Conservation (phyloP, 2,329 filamentous ascomycete species). For the Colletotrichum trifolii region DNA sequence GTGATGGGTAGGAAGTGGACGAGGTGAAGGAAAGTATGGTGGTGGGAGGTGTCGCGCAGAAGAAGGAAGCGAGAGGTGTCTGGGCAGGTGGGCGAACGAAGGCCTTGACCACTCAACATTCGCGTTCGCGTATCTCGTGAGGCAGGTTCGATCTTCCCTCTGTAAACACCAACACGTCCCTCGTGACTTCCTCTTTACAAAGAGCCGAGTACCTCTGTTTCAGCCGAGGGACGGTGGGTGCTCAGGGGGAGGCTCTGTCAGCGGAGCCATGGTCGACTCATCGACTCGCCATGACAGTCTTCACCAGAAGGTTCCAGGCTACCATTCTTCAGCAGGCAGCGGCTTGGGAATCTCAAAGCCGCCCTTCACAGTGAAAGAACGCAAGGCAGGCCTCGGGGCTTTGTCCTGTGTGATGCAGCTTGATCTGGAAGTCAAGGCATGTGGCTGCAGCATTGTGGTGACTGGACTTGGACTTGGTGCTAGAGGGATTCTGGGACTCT, state of each 20-base stretch:
- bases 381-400: conserved; percentile 8
- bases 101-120: conserved; percentile 3
- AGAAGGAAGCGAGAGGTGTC: conserved; percentile 16
- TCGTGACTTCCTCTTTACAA: conserved; percentile 34
- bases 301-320: conserved; percentile 6
- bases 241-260: not conserved
- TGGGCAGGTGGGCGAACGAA: not conserved
- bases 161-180: conserved; percentile 15
- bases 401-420: conserved; percentile 24
- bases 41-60: not conserved
- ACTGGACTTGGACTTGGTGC: not conserved
- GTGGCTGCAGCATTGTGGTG: not conserved
- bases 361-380: conserved; percentile 1
- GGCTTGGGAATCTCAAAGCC: conserved; percentile 8
- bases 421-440: not conserved
- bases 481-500: not conserved
- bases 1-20: too few relatives aligned
- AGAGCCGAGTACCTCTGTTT: conserved; percentile 20
- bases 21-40: not conserved
- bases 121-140: conserved; percentile 6
- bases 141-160: conserved; percentile 31
- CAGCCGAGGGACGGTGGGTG: conserved; percentile 3
- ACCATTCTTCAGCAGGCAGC: conserved; percentile 9
- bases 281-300: too few relatives aligned
- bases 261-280: not conserved